Evolutionary conservation across 164 flowering plant species (phyloP).

Genomic region (Malania oleifera): DNA sequence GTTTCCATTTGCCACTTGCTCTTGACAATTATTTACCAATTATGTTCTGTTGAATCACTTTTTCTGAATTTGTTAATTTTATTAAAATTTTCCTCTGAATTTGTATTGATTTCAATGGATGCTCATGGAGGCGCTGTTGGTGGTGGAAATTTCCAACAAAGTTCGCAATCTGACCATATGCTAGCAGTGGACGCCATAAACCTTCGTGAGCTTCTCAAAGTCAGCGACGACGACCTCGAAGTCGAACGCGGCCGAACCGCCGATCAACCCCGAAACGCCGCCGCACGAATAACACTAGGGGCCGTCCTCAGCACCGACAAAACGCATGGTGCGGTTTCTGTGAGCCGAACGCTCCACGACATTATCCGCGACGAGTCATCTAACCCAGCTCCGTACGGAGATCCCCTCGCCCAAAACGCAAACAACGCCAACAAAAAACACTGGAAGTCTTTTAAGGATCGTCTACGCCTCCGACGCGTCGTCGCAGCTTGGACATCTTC

Average conservation of each 20-base stretch:
- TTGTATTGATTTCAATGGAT: not conserved
- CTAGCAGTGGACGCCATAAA: conserved; percentile 1
- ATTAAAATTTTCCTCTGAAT: too few relatives aligned
- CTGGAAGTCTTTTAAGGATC: conserved; percentile 61
- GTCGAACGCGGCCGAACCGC: too few relatives aligned
- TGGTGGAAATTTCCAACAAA: not conserved
- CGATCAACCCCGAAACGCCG: conserved; percentile 8
- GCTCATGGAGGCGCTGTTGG: not conserved
- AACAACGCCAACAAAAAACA: conserved; percentile 27
- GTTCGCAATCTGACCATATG: not conserved
- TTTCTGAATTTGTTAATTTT: too few relatives aligned
- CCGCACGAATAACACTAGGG: conserved; percentile 30
- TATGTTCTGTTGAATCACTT: too few relatives aligned
- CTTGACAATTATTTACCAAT: too few relatives aligned
- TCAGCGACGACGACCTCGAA: conserved; percentile 9
- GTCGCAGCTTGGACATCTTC: conserved; percentile 44
- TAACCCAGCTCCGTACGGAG: conserved; percentile 13
- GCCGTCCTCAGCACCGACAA: conserved; percentile 26
- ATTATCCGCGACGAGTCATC: conserved; percentile 52
- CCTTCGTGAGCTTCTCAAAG: conserved; percentile 12
- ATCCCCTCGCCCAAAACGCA: conserved; percentile 5
- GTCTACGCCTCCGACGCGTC: conserved; percentile 45
- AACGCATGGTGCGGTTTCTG: conserved; percentile 7
- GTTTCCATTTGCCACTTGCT: too few relatives aligned
- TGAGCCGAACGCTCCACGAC: conserved; percentile 53